Evolutionary conservation across 2,329 filamentous ascomycete genomes (phyloP).

Genomic region (Trichoderma koningii): DNA sequence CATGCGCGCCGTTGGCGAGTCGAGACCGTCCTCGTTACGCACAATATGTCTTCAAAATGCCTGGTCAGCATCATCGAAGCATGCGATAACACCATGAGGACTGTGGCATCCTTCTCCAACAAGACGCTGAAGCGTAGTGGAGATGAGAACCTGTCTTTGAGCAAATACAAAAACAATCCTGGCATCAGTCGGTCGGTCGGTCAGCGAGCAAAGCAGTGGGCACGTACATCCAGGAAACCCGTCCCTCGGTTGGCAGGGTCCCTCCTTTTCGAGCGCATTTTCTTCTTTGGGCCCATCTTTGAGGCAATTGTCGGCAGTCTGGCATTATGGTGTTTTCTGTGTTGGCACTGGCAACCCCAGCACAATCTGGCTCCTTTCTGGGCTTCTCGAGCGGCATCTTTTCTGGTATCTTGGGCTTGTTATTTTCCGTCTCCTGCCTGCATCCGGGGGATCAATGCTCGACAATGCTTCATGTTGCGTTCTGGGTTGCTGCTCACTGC

Average conservation of each 20-base stretch:
- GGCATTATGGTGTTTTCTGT: background rate
- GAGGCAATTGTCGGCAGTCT: constrained; percentile 1
- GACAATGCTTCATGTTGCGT: background rate
- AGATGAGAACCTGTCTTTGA: constrained; percentile 17
- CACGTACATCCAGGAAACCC: constrained; percentile 34
- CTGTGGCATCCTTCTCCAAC: constrained; percentile 30
- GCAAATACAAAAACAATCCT: constrained; percentile 23
- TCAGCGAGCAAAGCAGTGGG: constrained; percentile 58
- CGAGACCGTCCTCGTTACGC: constrained; percentile 60
- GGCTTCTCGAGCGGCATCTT: background rate
- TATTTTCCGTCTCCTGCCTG: background rate
- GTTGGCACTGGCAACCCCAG: background rate
- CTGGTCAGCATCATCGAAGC: constrained; percentile 54
- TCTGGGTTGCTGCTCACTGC: constrained; percentile 34
- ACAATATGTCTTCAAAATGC: constrained; percentile 45
- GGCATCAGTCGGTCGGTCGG: constrained; percentile 30
- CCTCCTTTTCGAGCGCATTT: constrained; percentile 6
- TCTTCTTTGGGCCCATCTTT: background rate
- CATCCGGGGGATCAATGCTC: background rate
- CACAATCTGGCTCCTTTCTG: background rate
- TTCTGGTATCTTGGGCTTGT: background rate
- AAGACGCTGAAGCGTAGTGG: constrained; percentile 18
- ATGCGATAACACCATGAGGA: constrained; percentile 35
- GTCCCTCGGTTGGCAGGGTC: background rate
- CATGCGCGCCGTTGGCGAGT: constrained; percentile 50